phyloP scores from a whole-genome alignment of 495 filamentous ascomycete species.

The Neurospora sp. region DNA sequence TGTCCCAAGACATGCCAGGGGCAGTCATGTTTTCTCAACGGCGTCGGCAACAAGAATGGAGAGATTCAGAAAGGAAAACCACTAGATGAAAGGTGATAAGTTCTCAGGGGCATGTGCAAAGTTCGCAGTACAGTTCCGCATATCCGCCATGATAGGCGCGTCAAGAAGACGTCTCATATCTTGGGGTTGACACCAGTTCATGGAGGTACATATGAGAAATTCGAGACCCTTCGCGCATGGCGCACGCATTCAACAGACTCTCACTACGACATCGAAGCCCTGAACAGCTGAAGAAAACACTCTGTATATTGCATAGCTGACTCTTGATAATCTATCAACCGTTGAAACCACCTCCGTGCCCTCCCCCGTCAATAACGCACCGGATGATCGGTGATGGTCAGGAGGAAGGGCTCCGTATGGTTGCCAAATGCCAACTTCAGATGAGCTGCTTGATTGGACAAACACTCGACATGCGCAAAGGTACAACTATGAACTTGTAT shows the following conservation, averaged over 20 bases:
- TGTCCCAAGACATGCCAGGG: not conserved
- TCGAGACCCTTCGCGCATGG: not conserved
- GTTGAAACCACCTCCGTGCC: not conserved
- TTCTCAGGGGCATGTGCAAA: not conserved
- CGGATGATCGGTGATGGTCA: not conserved
- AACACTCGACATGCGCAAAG: not conserved
- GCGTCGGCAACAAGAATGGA: not conserved
- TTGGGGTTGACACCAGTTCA: not conserved
- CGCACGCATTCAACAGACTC: not conserved
- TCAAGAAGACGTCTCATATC: not conserved
- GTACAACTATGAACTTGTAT: not conserved
- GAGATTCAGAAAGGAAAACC: not conserved
- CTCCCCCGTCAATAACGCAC: not conserved
- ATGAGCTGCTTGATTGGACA: not conserved
- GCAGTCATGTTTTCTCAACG: not conserved
- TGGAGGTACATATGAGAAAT: not conserved
- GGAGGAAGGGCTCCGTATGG: not conserved
- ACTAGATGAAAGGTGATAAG: not conserved
- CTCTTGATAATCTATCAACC: not conserved
- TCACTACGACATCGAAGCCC: not conserved
- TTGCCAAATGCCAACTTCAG: not conserved
- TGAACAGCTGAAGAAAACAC: not conserved
- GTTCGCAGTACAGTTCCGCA: not conserved
- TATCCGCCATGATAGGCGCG: not conserved
- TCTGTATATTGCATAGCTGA: not conserved